phyloP scores from a whole-genome alignment of 805 yeast genomes.

The Suhomyces tanzawaensis region DNA sequence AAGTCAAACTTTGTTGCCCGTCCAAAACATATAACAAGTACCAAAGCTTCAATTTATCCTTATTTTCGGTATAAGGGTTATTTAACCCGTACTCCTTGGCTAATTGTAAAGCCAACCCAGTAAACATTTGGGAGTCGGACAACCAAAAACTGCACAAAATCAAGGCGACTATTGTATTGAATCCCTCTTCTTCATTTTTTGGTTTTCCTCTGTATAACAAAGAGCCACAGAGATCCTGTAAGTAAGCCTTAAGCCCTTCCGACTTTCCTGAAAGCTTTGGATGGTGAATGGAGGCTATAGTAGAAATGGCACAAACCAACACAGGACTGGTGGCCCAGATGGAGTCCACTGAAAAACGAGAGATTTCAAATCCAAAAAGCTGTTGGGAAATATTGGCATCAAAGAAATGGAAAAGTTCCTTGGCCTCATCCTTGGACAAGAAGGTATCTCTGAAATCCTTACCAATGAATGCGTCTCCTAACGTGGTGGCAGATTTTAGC shows the following conservation, averaged over 20 bases:
- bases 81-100: slow-evolving; percentile 55
- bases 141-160: slow-evolving; percentile 70
- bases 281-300: slow-evolving; percentile 63
- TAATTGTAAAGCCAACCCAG: slow-evolving; percentile 65
- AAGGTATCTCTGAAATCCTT: slow-evolving; percentile 37
- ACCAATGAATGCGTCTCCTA: too few relatives aligned
- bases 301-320: slow-evolving; percentile 56
- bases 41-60: slow-evolving; percentile 59
- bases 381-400: slow-evolving; percentile 58
- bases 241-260: slow-evolving; percentile 25
- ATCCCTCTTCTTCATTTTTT: slow-evolving; percentile 46
- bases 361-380: slow-evolving; percentile 61
- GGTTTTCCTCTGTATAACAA: slow-evolving; percentile 38
- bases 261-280: slow-evolving; percentile 36
- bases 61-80: slow-evolving; percentile 23
- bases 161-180: slow-evolving; percentile 60
- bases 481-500: neutral
- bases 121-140: slow-evolving; percentile 60
- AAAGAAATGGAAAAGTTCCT: slow-evolving; percentile 50
- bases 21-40: slow-evolving; percentile 62
- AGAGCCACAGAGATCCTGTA: slow-evolving; percentile 33
- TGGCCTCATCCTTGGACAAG: slow-evolving; percentile 40
- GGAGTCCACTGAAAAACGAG: slow-evolving; percentile 45
- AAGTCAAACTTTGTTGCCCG: slow-evolving; percentile 65
- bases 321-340: slow-evolving; percentile 58